These are phyloP conservation scores for Komagataella kurtzmanii DNA, from an alignment of 805 yeast species.

Conservation along the genomic window DNA sequence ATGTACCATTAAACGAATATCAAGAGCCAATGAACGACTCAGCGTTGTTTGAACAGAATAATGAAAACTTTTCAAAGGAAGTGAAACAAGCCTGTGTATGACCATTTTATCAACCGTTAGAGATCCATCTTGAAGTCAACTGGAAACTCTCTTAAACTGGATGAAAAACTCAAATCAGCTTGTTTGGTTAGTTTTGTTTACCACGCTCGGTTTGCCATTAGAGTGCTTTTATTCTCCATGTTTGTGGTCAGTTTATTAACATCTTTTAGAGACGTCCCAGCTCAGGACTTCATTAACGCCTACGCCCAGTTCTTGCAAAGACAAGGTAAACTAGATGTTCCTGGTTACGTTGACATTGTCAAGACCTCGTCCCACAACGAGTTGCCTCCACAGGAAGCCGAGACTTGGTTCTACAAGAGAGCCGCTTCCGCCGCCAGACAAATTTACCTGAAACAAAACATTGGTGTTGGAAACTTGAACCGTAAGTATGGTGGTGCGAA, in stretches of 20 bases:
- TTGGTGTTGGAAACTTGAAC: slow-evolving; percentile 99
- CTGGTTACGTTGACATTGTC: slow-evolving; percentile 99
- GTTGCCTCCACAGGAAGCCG: slow-evolving; percentile 99
- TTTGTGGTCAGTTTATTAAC: background rate
- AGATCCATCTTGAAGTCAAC: background rate
- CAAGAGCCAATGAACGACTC: background rate
- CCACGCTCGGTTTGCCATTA: background rate
- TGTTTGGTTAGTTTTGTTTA: background rate
- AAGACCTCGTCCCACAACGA: slow-evolving; percentile 98
- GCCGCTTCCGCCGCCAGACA: slow-evolving; percentile 99
- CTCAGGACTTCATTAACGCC: slow-evolving; percentile 99
- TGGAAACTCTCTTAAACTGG: background rate
- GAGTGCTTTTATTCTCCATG: background rate
- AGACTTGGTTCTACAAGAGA: slow-evolving; percentile 99
- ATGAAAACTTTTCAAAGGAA: background rate
- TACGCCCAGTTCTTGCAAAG: slow-evolving; percentile 99
- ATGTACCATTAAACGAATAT: slow-evolving; percentile 26
- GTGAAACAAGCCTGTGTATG: background rate
- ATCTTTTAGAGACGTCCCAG: slow-evolving; percentile 91
- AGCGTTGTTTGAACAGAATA: background rate
- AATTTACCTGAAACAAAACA: slow-evolving; percentile 98
- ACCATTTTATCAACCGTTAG: background rate
- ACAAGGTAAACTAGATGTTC: slow-evolving; percentile 99
- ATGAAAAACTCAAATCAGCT: background rate
- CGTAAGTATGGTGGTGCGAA: slow-evolving; percentile 98